Evolutionary conservation across 2,329 filamentous ascomycete species (phyloP), one percentile per base, ranked within the genome.

Genomic region (Huntiella abstrusa): DNA sequence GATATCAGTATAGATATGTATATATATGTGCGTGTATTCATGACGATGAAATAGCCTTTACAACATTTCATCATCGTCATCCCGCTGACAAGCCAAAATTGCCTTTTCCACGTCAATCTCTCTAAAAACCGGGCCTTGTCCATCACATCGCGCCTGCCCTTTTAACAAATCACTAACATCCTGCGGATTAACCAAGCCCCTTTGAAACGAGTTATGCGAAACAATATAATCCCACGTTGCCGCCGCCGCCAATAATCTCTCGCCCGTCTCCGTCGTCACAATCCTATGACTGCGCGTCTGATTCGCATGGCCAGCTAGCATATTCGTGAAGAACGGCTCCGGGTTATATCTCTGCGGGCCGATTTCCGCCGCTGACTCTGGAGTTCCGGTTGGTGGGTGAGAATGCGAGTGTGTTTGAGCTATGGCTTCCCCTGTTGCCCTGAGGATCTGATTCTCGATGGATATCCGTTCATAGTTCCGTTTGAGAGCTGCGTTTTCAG

Each of bases 141-240:
- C 87, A 61, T 95, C 83, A 58, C 86, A 94, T 55, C 78, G 75
- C 13, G 84, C 83, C 55, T 73, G 65, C 13, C 70, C 68, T 64
- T 84, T 87, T 45, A 96, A 65, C 10, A 77, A 69, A 56, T 91
- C 81, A 58, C 80, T 86, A 32, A 95, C 82, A 57, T 81, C 73
- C 34, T 71, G 79, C 10, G 95, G 76, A 59, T 96, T 83, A 19
- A 95, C 78, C 15, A 83, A 66, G 0, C 86, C 85, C 41, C 73
- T 71, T 58, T 77, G 75, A 59, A 82, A 92, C 6, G 86, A 63
- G 5, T 83, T 75, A 60, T 94, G 84, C 45, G 67, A 69, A 56
- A 92, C 82, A 50, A 96, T 91, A 46, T 86, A 67, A 55, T 95
- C 87, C 88, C 88, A 96, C 0, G 86, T 80, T 2, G 84, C 83